These are phyloP conservation scores for Achaetomiella virescens DNA, from an alignment of 495 filamentous ascomycete species.

Conservation along the genomic window DNA sequence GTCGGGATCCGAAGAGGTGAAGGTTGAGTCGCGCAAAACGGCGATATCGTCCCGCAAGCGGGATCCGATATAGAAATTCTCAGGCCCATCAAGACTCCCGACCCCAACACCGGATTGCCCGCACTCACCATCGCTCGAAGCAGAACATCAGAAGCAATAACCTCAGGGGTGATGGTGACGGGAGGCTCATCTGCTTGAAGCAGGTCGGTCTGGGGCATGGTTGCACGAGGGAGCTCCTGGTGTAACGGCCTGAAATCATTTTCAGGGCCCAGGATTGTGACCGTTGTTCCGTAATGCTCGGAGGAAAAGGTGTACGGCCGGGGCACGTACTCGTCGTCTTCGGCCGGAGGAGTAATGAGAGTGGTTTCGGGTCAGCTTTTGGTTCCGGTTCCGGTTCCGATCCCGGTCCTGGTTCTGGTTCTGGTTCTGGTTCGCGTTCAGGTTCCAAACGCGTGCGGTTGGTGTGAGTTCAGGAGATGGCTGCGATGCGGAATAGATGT, in stretches of 20 bases:
- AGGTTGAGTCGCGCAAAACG: conserved; percentile 29
- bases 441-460: conserved; percentile 24
- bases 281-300: conserved; percentile 35
- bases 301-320: conserved; percentile 32
- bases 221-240: conserved; percentile 26
- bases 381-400: conserved; percentile 14
- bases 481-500: conserved; percentile 18
- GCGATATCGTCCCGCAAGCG: conserved; percentile 30
- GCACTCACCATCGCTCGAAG: not conserved
- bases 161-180: conserved; percentile 6
- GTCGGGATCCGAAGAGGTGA: conserved; percentile 26
- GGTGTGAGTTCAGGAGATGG: conserved; percentile 27
- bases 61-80: conserved; percentile 33
- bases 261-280: conserved; percentile 40
- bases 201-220: conserved; percentile 18
- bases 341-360: conserved; percentile 10
- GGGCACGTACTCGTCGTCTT: conserved; percentile 36
- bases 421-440: conserved; percentile 4
- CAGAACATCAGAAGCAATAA: conserved; percentile 9
- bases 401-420: conserved; percentile 13
- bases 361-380: not conserved
- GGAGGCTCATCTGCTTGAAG: conserved; percentile 20
- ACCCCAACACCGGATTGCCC: conserved; percentile 13
- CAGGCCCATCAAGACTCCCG: conserved; percentile 24
- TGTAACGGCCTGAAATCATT: conserved; percentile 33